phyloP scores from a whole-genome alignment of 768 basidiomycete genomes.

The Lactarius indigo region DNA sequence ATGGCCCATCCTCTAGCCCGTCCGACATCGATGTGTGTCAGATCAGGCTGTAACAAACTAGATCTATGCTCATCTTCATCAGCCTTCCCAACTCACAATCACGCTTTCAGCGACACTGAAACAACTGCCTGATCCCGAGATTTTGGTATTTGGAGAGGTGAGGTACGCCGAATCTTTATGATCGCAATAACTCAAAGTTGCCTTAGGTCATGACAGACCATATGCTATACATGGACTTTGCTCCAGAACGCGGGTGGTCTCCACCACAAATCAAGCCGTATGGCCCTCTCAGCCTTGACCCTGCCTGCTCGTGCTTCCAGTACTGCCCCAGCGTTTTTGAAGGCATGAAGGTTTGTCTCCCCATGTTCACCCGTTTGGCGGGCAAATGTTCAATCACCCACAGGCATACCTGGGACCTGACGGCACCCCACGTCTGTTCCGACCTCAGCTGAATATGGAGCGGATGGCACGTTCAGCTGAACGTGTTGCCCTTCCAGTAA shows the following conservation, averaged over 20 bases:
- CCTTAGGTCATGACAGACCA: conserved; percentile 66
- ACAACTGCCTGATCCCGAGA: conserved; percentile 45
- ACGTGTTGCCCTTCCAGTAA: conserved; percentile 69
- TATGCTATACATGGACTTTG: conserved; percentile 68
- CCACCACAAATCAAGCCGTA: conserved; percentile 72
- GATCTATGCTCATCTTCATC: not conserved
- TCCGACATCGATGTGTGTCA: conserved; percentile 23
- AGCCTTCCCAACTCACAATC: conserved; percentile 57
- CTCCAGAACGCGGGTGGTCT: conserved; percentile 64
- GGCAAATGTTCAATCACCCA: not conserved
- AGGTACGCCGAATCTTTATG: conserved; percentile 16
- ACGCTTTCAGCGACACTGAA: conserved; percentile 47
- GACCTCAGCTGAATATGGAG: conserved; percentile 82
- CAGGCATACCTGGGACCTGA: conserved; percentile 71
- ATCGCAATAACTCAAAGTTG: not conserved
- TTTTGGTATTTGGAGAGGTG: conserved; percentile 57
- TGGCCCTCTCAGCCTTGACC: conserved; percentile 56
- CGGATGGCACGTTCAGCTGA: conserved; percentile 67
- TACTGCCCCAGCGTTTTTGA: conserved; percentile 62
- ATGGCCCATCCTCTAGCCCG: conserved; percentile 12
- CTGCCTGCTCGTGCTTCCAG: conserved; percentile 52
- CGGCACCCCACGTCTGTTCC: conserved; percentile 72
- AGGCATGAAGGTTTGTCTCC: conserved; percentile 56
- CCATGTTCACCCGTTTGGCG: not conserved
- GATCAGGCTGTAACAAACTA: not conserved